phyloP scores from a whole-genome alignment of 2,329 filamentous ascomycete genomes.

The Aspergillus spinulosporus region DNA sequence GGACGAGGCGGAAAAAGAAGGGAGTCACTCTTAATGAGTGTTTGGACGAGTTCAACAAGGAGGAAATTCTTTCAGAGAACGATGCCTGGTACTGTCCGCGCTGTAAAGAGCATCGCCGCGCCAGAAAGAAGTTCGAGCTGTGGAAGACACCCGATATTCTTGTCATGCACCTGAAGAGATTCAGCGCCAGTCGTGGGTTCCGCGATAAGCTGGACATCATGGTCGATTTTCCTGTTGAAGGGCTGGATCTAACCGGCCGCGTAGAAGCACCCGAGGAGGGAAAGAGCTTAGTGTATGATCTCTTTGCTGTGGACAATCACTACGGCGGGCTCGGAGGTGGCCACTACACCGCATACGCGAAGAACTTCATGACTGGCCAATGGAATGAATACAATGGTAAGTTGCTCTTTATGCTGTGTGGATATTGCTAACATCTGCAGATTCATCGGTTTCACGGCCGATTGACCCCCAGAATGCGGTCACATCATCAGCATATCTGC shows the following conservation, averaged over 20 bases:
- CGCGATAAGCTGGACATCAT: constrained; percentile 88
- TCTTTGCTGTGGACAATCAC: constrained; percentile 95
- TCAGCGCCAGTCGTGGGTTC: constrained; percentile 78
- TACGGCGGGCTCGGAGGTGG: constrained; percentile 90
- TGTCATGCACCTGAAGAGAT: constrained; percentile 92
- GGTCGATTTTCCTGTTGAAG: constrained; percentile 88
- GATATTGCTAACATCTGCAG: constrained; percentile 57
- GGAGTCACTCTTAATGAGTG: constrained; percentile 88
- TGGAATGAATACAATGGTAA: constrained; percentile 98
- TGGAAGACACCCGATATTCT: constrained; percentile 97
- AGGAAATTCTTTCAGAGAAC: constrained; percentile 88
- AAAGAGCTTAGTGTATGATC: constrained; percentile 82
- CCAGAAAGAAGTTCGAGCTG: constrained; percentile 93
- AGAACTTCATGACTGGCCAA: constrained; percentile 82
- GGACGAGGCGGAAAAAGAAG: constrained; percentile 65
- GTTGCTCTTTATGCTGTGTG: background rate
- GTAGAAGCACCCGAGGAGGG: constrained; percentile 78
- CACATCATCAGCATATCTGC: constrained; percentile 78
- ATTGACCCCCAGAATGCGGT: constrained; percentile 64
- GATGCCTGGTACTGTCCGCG: constrained; percentile 97
- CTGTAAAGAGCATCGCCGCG: constrained; percentile 89
- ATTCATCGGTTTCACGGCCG: constrained; percentile 68
- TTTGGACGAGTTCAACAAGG: constrained; percentile 89
- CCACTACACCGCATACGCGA: constrained; percentile 92
- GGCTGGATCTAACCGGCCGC: constrained; percentile 75